phyloP scores from a whole-genome alignment of 208 protist species.

The Tritrichomonas musculus region DNA sequence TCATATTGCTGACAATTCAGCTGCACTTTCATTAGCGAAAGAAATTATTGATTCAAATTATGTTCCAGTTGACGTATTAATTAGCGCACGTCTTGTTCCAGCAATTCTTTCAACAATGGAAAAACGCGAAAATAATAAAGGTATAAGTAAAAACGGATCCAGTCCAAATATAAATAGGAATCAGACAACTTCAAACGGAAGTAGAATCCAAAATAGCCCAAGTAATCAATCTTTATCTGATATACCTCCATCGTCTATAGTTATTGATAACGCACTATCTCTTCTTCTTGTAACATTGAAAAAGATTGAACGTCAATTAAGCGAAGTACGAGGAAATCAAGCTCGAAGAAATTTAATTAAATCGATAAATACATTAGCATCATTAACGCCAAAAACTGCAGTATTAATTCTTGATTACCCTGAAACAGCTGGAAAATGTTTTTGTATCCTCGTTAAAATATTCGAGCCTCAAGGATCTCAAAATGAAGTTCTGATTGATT shows the following conservation, averaged over 20 bases:
- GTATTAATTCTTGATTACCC: background rate
- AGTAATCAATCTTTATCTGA: too few species aligned
- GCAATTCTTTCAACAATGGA: background rate
- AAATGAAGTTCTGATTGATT: conserved; percentile 5
- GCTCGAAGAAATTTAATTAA: background rate
- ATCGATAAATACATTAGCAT: background rate
- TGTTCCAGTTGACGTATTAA: background rate
- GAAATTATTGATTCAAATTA: background rate
- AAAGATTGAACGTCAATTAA: too few species aligned
- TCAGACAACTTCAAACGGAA: too few species aligned
- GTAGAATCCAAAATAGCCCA: too few species aligned
- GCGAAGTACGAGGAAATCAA: too few species aligned
- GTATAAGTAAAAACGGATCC: too few species aligned
- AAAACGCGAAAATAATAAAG: background rate
- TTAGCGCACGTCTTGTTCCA: background rate
- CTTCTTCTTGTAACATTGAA: too few species aligned
- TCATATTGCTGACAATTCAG: background rate
- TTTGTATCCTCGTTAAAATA: background rate
- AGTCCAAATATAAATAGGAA: too few species aligned
- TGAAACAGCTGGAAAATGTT: background rate
- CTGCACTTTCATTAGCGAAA: background rate
- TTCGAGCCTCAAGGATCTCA: background rate
- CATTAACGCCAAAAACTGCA: background rate
- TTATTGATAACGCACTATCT: too few species aligned
- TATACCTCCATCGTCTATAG: too few species aligned